phyloP scores from a whole-genome alignment of 768 basidiomycete species.

The Leccinum ochraceum region DNA sequence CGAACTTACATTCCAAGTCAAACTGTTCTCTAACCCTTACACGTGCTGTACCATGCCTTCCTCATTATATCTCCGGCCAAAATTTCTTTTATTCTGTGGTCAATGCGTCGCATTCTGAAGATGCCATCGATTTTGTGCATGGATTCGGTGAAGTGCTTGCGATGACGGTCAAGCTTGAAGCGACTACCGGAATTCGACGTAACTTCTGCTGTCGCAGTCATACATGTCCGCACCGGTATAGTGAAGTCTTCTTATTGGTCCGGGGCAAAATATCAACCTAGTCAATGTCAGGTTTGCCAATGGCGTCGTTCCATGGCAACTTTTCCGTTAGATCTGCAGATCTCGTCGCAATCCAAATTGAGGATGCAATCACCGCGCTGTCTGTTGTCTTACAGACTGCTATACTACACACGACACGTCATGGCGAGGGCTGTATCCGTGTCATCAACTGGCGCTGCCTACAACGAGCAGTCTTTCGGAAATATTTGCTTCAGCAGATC shows the following conservation, averaged over 20 bases:
- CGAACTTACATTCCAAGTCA: background rate
- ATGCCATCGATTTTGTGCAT: constrained; percentile 97
- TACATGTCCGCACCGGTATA: constrained; percentile 94
- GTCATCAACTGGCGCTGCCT: too few relatives aligned
- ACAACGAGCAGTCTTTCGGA: too few relatives aligned
- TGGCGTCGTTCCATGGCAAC: constrained; percentile 98
- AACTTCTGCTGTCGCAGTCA: constrained; percentile 57
- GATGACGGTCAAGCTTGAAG: constrained; percentile 91
- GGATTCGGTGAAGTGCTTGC: constrained; percentile 94
- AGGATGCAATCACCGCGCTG: too few relatives aligned
- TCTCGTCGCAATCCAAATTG: constrained; percentile 36
- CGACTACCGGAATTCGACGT: too few relatives aligned
- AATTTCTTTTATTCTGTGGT: constrained; percentile 99
- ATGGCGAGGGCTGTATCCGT: too few relatives aligned
- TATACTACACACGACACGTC: too few relatives aligned
- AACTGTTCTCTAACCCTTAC: constrained; percentile 1
- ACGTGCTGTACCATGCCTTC: constrained; percentile 68
- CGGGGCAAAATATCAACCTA: background rate
- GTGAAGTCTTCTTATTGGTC: background rate
- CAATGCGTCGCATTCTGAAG: constrained; percentile 91
- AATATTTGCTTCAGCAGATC: too few relatives aligned
- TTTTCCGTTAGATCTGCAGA: constrained; percentile 98
- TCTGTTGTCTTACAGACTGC: too few relatives aligned
- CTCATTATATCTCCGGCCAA: constrained; percentile 97
- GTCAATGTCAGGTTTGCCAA: constrained; percentile 67